Evolutionary conservation across 352 stramenopile genomes (phyloP), one percentile per base, ranked within the genome.

Genomic region (Phytopythium vexans): DNA sequence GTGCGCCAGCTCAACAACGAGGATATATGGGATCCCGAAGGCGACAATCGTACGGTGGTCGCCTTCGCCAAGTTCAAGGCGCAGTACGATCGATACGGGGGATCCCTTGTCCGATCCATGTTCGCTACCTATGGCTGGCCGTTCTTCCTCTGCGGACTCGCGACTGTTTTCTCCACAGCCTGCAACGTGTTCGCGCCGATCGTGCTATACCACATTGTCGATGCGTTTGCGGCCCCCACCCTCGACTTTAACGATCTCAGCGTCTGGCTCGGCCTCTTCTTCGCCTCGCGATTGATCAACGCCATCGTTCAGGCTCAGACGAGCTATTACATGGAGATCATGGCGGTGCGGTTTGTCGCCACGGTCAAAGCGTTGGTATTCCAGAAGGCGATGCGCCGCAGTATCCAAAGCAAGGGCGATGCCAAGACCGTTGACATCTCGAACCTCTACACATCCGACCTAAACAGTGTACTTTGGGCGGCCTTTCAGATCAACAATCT

Each of bases 361-460:
- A 60, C 73, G n/a, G 32, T 83, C n/a, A 74, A 72, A 36, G 54
- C 62, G 11, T 47, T 81, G 21, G 38, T 83, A 3, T 81, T 83
- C 49, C 15, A 56, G 27, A 84, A 84, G 49, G 62, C 64, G 7
- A 54, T 79, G 51, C 70, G 68, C 0, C 61, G 56, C 12, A 55
- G 43, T 27, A 52, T 49, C 9, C 61, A 75, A 32, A 51, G 14
- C 32, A 60, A 60, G 21, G 8, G 15, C 12, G 60, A 70, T 0
- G 6, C 34, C 14, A 55, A 57, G 15, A 40, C 58, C 4, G 62
- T 69, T 12, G 89, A 98, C 67, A 89, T 98, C 35, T 81, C 87
- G 5, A 99, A 98, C 54, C 72, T 99, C 6, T 96, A 96, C 58
- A 89, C 86, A 3, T 88, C 97, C 35, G 94, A 99, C 64, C 76